phyloP scores from a whole-genome alignment of 2,329 filamentous ascomycete genomes.

The Ascochyta viciae-villosae region DNA sequence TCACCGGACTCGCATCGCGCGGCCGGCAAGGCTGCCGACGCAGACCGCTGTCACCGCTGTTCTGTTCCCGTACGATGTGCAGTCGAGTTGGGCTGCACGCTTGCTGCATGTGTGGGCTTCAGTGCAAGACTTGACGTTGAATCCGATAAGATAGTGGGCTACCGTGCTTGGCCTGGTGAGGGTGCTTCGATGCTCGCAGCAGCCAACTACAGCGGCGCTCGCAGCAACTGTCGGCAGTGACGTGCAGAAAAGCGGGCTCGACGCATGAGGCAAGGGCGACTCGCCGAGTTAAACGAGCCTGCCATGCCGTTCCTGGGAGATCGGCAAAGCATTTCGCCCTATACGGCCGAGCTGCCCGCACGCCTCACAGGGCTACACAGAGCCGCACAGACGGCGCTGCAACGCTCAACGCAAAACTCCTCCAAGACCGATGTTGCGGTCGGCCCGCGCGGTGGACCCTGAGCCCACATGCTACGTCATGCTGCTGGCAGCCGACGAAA shows the following conservation, averaged over 20 bases:
- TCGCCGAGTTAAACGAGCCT: slow-evolving; percentile 25
- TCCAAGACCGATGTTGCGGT: slow-evolving; percentile 12
- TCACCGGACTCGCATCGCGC: slow-evolving; percentile 26
- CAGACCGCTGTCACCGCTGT: slow-evolving; percentile 24
- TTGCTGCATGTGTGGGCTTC: slow-evolving; percentile 8
- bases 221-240: slow-evolving; percentile 22
- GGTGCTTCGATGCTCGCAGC: slow-evolving; percentile 8
- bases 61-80: not conserved
- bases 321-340: slow-evolving; percentile 11
- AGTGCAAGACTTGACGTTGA: slow-evolving; percentile 10
- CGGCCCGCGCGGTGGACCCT: slow-evolving; percentile 32
- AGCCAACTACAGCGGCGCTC: slow-evolving; percentile 13
- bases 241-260: slow-evolving; percentile 20
- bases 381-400: slow-evolving; percentile 17
- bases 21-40: slow-evolving; percentile 32
- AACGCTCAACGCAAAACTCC: slow-evolving; percentile 15
- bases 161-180: slow-evolving; percentile 14
- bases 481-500: slow-evolving; percentile 21
- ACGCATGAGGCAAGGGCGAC: slow-evolving; percentile 19
- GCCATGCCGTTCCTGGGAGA: slow-evolving; percentile 4
- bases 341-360: slow-evolving; percentile 9
- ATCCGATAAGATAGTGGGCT: slow-evolving; percentile 11
- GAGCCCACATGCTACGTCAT: slow-evolving; percentile 43
- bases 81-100: slow-evolving; percentile 2
- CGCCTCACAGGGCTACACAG: slow-evolving; percentile 14